Evolutionary conservation across 441 rosid species (phyloP).

Genomic region (Omphalea diandra): DNA sequence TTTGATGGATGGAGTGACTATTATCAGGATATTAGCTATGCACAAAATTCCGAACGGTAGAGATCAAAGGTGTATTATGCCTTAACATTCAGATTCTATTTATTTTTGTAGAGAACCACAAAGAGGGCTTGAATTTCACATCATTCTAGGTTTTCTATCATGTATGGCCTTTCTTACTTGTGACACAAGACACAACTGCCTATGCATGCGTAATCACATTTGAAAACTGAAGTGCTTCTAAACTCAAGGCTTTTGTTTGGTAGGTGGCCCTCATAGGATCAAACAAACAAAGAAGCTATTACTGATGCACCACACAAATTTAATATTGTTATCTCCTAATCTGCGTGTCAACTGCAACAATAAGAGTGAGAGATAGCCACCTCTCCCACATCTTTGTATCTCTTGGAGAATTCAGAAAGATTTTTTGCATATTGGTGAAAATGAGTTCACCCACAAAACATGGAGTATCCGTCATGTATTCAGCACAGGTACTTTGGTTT

Average conservation of each 20-base stretch:
- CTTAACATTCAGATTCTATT: not conserved
- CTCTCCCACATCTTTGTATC: not conserved
- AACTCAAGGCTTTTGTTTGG: not conserved
- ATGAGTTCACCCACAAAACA: not conserved
- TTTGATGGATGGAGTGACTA: not conserved
- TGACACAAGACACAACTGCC: not conserved
- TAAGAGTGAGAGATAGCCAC: not conserved
- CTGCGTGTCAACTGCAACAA: not conserved
- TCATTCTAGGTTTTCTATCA: not conserved
- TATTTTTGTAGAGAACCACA: no score
- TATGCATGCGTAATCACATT: not conserved
- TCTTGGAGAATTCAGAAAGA: not conserved
- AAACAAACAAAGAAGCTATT: not conserved
- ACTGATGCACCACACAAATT: not conserved
- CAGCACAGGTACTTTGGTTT: not conserved
- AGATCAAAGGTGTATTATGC: not conserved
- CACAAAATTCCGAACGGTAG: not conserved
- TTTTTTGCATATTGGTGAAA: not conserved
- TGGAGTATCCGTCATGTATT: no score
- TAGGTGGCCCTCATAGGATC: not conserved
- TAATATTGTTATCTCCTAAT: not conserved
- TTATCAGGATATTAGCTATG: not conserved
- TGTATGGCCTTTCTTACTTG: not conserved
- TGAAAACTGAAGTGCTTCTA: not conserved
- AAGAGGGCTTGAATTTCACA: not conserved